Evolutionary conservation across 176 grass and related monocot genomes (phyloP), one percentile per base, ranked within the genome.

Genomic region (Poa pratensis): DNA sequence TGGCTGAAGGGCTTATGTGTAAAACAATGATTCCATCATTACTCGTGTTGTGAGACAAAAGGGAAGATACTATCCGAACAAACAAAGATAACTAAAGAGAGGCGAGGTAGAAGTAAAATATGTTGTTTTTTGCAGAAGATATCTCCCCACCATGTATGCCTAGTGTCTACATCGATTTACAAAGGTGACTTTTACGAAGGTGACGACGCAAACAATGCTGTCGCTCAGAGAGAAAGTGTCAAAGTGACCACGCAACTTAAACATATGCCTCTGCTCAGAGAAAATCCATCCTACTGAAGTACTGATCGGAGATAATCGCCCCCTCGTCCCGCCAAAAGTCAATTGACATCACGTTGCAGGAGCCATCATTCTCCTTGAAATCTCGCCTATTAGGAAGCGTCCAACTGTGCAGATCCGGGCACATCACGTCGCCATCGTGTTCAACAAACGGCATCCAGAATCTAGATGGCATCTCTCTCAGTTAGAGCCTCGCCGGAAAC

Each of bases 391-490:
- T 55, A 17, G 50, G 50, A 58, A 59, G 55, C n/a, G 9, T 59
- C 55, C 71, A 74, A 30, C 4, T 75, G 17, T 24, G 72, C 24
- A 32, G 26, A 51, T 7, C 11, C 24, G 6, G n/a, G 11, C 15
- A 2, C n/a, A 49, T 73, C 69, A 73, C 42, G 23, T 60, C 57
- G 57, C n/a, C 10, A 60, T 60, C n/a, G n/a, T 23, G 9, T 60
- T 24, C 20, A 60, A 17, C 50, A 52, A 60, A 60, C n/a, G 57
- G 57, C 57, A 59, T 59, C 57, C 57, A 59, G 61, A 64, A 64
- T 67, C 73, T 55, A 16, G 62, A 85, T 85, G 6, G 49, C 83
- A 74, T 80, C 67, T 80, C 55, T 23, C n/a, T 23, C 37, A 2
- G 24, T 26, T 63, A 52, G 73, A 80, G 17, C 37, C 43, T 80